Evolutionary conservation across 495 filamentous ascomycete species (phyloP).

Genomic region (Neurospora tetraspora): DNA sequence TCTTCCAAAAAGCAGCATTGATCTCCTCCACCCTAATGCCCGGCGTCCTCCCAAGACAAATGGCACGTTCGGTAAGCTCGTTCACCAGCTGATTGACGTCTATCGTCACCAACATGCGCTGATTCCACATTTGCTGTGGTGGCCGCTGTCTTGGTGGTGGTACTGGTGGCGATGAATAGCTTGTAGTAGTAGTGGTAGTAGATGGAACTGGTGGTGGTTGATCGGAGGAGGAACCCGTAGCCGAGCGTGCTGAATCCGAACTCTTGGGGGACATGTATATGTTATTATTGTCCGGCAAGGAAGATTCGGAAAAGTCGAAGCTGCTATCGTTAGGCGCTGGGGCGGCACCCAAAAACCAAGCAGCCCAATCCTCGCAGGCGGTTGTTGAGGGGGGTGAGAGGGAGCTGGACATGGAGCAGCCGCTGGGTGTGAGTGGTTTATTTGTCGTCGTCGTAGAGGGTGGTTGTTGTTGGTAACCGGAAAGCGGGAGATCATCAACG

Average conservation of each 20-base stretch:
- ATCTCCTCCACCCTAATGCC: slow-evolving; percentile 52
- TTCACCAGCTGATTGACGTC: slow-evolving; percentile 17
- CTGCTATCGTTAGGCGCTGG: background rate
- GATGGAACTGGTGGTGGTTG: background rate
- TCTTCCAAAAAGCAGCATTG: slow-evolving; percentile 42
- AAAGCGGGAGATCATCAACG: background rate
- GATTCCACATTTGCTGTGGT: background rate
- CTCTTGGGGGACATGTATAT: background rate
- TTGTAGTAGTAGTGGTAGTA: background rate
- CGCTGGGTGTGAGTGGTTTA: background rate
- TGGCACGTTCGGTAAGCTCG: slow-evolving; percentile 23
- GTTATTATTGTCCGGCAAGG: background rate
- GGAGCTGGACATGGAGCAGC: background rate
- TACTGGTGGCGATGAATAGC: background rate
- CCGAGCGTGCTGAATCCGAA: background rate
- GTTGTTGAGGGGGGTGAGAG: background rate
- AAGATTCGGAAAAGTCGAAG: background rate
- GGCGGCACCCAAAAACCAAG: background rate
- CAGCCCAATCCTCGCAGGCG: background rate
- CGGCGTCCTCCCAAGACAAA: slow-evolving; percentile 53
- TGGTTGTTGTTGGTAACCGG: background rate
- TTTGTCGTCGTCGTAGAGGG: background rate
- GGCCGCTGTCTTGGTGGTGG: background rate
- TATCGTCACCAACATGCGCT: slow-evolving; percentile 11
- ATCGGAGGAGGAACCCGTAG: background rate